These are phyloP conservation scores for Reticulascus tulasneorum DNA, from an alignment of 2,329 filamentous ascomycete genomes.

Conservation along the genomic window DNA sequence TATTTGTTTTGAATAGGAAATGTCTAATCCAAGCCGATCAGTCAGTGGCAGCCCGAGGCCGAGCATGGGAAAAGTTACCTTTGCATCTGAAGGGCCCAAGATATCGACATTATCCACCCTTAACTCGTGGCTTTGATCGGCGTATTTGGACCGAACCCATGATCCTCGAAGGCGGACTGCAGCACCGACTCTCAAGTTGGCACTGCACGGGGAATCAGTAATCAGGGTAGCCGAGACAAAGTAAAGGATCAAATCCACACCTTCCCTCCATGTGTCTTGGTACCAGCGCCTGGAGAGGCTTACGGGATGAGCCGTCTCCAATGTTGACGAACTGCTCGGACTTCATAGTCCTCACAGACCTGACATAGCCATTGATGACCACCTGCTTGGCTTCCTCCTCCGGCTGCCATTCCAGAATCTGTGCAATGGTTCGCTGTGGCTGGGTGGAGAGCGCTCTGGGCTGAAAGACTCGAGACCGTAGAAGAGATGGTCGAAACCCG, in stretches of 20 bases:
- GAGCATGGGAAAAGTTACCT: constrained; percentile 49
- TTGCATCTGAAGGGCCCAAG: constrained; percentile 73
- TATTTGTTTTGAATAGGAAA: constrained; percentile 97
- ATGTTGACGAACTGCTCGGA: constrained; percentile 77
- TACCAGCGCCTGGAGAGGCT: constrained; percentile 76
- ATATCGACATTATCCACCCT: constrained; percentile 66
- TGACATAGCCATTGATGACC: constrained; percentile 72
- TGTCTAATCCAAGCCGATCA: constrained; percentile 48
- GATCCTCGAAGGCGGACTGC: constrained; percentile 74
- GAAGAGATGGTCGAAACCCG: no score
- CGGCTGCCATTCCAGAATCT: constrained; percentile 51
- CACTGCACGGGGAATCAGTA: constrained; percentile 44
- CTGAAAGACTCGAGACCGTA: no score
- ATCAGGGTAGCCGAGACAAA: constrained; percentile 18
- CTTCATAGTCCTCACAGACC: constrained; percentile 85
- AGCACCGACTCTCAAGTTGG: constrained; percentile 66
- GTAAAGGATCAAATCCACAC: constrained; percentile 45
- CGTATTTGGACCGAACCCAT: constrained; percentile 69
- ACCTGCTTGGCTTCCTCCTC: constrained; percentile 42
- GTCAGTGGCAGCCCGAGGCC: constrained; percentile 11
- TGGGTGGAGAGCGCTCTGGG: constrained; percentile 30
- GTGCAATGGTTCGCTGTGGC: constrained; percentile 45
- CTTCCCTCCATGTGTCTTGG: constrained; percentile 64
- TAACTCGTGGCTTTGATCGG: constrained; percentile 74
- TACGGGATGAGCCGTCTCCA: constrained; percentile 79